Percentiles rank a stretch among this genome's conserved stretches.
Evolutionary conservation across 2,329 filamentous ascomycete species (phyloP).

Genomic region (Scopulariopsis brevicaulis): DNA sequence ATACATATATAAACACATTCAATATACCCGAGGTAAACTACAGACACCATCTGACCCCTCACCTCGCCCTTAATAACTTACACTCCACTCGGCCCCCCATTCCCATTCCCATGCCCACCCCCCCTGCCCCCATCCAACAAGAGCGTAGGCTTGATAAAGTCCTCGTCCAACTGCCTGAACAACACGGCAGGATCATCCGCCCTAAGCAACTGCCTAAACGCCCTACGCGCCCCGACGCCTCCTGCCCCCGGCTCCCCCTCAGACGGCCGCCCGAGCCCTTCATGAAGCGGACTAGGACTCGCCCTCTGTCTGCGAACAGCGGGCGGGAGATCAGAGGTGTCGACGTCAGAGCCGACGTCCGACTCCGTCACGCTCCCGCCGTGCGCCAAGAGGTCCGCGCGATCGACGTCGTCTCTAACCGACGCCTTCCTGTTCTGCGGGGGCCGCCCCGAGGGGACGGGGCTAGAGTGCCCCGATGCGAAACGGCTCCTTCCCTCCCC

Average conservation of each 20-base stretch:
- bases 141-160: constrained; percentile 87
- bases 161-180: constrained; percentile 89
- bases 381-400: constrained; percentile 42
- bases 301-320: constrained; percentile 29
- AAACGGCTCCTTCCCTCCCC: constrained; percentile 26
- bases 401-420: constrained; percentile 36
- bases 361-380: constrained; percentile 37
- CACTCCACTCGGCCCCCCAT: not conserved
- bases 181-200: constrained; percentile 81
- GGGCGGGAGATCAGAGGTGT: constrained; percentile 55
- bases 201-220: constrained; percentile 71
- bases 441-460: constrained; percentile 23
- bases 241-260: not conserved
- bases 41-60: not conserved
- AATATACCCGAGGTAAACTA: not conserved
- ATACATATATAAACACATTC: not conserved
- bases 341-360: constrained; percentile 52
- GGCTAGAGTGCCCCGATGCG: constrained; percentile 29
- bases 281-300: constrained; percentile 8
- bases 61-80: too few relatives aligned
- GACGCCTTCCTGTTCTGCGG: constrained; percentile 44
- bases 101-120: constrained; percentile 14
- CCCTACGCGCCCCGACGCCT: constrained; percentile 51
- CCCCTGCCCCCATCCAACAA: constrained; percentile 60
- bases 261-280: not conserved